Conservation (phyloP, 768 basidiomycete species). For the Hygrophorus pudorinus region DNA sequence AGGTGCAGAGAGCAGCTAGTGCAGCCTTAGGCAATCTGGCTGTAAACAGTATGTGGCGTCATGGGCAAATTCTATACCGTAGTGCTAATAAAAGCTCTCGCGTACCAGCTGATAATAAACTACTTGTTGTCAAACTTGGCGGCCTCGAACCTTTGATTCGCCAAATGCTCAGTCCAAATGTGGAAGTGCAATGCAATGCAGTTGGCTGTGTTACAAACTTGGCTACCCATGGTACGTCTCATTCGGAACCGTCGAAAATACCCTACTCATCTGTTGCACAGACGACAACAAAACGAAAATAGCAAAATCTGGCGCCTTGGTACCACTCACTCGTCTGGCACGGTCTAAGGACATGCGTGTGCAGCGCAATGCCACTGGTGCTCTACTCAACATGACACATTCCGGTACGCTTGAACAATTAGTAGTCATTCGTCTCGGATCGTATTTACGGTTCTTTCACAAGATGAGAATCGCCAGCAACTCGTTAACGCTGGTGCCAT, state of each 20-base stretch:
- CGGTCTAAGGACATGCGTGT: slow-evolving; percentile 99
- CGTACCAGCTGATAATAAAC: slow-evolving; percentile 87
- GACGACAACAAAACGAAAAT: slow-evolving; percentile 99
- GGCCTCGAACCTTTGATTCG: slow-evolving; percentile 96
- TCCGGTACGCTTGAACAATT: slow-evolving; percentile 50
- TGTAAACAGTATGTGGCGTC: slow-evolving; percentile 76
- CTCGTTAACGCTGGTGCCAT: slow-evolving; percentile 98
- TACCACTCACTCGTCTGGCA: slow-evolving; percentile 91
- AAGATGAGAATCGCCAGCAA: slow-evolving; percentile 97
- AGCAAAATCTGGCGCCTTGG: slow-evolving; percentile 97
- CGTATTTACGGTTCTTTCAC: slow-evolving; percentile 1
- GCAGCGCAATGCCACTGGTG: slow-evolving; percentile 96
- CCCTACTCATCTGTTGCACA: slow-evolving; percentile 20
- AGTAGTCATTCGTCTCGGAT: slow-evolving; percentile 1
- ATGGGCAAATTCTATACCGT: slow-evolving; percentile 2
- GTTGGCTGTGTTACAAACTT: slow-evolving; percentile 99
- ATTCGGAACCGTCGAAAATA: neutral
- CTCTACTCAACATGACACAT: slow-evolving; percentile 98
- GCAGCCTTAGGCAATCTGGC: slow-evolving; percentile 96
- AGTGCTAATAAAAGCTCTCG: slow-evolving; percentile 3
- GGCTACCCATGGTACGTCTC: slow-evolving; percentile 82
- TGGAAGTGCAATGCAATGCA: slow-evolving; percentile 99
- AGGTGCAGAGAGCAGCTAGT: slow-evolving; percentile 96
- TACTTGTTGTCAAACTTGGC: slow-evolving; percentile 95
- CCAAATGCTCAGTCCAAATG: slow-evolving; percentile 98